These are phyloP conservation scores for Oenanthe sinensis DNA, from an alignment of 129 eudicot genomes.

Conservation along the genomic window DNA sequence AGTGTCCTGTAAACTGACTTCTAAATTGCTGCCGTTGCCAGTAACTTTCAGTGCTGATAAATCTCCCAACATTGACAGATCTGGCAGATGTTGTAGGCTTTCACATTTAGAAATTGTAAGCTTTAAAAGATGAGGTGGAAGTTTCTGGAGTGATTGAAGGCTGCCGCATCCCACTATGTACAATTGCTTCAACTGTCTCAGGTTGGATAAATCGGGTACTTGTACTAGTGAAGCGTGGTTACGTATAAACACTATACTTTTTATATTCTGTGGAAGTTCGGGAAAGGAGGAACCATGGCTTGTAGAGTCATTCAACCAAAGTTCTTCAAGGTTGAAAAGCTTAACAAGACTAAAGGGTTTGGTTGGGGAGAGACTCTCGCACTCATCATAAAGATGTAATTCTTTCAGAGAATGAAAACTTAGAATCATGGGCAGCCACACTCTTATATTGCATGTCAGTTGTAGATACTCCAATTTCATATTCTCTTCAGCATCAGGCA, in stretches of 20 bases:
- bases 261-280: not conserved
- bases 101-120: not conserved
- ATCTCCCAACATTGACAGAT: not conserved
- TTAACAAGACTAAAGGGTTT: not conserved
- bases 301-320: not conserved
- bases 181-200: not conserved
- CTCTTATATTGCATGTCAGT: not conserved
- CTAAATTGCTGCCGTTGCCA: not conserved
- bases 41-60: not conserved
- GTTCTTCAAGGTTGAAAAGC: not conserved
- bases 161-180: not conserved
- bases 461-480: not conserved
- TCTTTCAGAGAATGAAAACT: not conserved
- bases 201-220: not conserved
- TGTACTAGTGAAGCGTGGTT: not conserved
- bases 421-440: not conserved
- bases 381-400: not conserved
- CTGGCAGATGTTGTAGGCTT: not conserved
- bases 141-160: not conserved
- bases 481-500: not conserved
- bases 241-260: rapidly evolving
- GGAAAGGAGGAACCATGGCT: not conserved
- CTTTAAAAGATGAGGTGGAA: not conserved
- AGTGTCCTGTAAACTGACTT: not conserved
- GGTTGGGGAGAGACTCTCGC: not conserved